A percentile compares a stretch with the other conserved stretches of the same genome.
phyloP scores from a whole-genome alignment of 352 stramenopile genomes.

The Discostella stelligera region DNA sequence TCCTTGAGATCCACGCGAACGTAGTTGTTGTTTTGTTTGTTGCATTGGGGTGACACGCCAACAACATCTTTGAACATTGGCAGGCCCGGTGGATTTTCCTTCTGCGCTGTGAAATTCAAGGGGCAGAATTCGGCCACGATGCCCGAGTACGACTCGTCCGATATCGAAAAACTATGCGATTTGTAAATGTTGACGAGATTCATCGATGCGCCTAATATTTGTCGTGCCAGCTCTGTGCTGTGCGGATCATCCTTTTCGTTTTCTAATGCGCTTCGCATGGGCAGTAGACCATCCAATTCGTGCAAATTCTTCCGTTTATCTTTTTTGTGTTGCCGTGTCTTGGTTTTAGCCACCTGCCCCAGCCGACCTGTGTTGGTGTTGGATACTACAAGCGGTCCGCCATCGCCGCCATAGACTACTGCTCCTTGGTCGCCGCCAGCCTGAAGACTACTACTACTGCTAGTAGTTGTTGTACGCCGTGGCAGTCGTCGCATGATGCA shows the following conservation, averaged over 20 bases:
- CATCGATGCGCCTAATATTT: conserved; percentile 22
- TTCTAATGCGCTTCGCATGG: conserved; percentile 27
- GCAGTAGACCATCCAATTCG: conserved; percentile 2
- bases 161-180: conserved; percentile 7
- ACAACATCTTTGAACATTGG: conserved; percentile 77
- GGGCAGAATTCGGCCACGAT: conserved; percentile 55
- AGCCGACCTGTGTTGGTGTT: not conserved
- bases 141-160: conserved; percentile 33
- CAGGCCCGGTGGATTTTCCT: conserved; percentile 55
- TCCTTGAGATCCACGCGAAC: conserved; percentile 57
- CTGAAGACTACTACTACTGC: not conserved
- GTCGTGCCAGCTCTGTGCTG: conserved; percentile 8
- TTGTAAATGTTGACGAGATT: conserved; percentile 36
- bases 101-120: conserved; percentile 58
- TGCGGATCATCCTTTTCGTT: conserved; percentile 2
- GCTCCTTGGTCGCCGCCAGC: not conserved
- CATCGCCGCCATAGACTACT: too few relatives aligned
- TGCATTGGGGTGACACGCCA: conserved; percentile 28
- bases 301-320: not conserved
- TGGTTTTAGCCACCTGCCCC: not conserved
- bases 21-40: conserved; percentile 19
- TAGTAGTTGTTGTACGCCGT: not conserved
- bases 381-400: not conserved
- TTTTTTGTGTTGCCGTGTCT: not conserved
- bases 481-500: conserved; percentile 4